Base-by-base conservation (phyloP, 2,329 filamentous ascomycete species). In the Paecilomyces variotii region DNA sequence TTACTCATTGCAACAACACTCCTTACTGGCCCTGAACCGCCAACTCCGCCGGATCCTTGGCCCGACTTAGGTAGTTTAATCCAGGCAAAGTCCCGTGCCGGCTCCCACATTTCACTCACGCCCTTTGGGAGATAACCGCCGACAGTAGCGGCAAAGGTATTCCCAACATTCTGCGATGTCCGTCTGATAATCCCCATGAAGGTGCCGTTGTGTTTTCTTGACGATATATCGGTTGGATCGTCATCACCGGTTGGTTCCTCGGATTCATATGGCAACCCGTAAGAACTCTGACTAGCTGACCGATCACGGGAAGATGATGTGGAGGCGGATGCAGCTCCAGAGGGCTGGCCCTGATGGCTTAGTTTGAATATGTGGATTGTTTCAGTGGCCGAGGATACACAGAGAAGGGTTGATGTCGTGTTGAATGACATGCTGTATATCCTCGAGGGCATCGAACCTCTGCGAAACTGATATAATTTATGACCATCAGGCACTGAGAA, bases 351-450 rank as follows among this genome's bases (percentile, higher is more conserved):
- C 75, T 79, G 56, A 4, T 72, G 71, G 27, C 79, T 80, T 24
- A 99, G 81, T 57, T 92, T 90, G 79, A 99, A 99, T 56, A 99
- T 91, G 72, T 99, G 94, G 9, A 99, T 88, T 0, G 94, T 99
- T 69, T 99, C 94, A 0, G 92, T 96, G 1, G 91, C 92, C 2
- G 93, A 97, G 4, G 94, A 97, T 49, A 99, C 92, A 69, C 92
- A 97, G 35, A 99, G 84, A 10, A 99, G 80, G 1, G 92, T 96
- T 2, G 92, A 96, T 60, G 89, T 91, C 55, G 91, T 87, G 74
- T 99, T 99, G 78, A 99, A 99, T 1, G 92, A 96, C 91, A 99
- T 97, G 83, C 91, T 96, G 77, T 92, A 97, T 66, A 99, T 99
- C 49, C 90, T 88, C 1, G 92, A 92, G 0, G 94, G 94, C 74